Percentiles rank a stretch among this genome's conserved stretches.
Evolutionary conservation across 257 asterid species (phyloP).

Genomic region (Forsythia suspensa): DNA sequence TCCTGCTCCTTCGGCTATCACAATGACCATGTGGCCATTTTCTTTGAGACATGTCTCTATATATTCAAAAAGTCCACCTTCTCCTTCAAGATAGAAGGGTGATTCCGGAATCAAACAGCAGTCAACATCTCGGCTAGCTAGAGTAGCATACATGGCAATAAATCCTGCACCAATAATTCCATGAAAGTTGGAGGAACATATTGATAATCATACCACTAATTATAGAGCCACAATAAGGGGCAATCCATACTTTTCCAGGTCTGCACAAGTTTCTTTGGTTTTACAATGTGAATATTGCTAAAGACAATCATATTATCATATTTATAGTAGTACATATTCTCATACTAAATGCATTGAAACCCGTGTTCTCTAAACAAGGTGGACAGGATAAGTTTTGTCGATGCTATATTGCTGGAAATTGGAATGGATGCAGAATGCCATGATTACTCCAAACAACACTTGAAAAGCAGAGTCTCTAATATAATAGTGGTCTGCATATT

Average conservation of each 20-base stretch:
- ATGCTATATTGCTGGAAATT: background rate
- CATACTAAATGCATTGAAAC: background rate
- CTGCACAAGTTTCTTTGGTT: background rate
- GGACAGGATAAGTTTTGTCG: background rate
- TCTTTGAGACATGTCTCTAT: slow-evolving; percentile 70
- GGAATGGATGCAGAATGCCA: background rate
- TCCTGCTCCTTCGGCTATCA: slow-evolving; percentile 94
- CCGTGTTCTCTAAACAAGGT: background rate
- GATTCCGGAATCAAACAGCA: slow-evolving; percentile 95
- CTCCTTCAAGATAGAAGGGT: slow-evolving; percentile 85
- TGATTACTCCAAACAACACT: background rate
- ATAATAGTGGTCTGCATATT: background rate
- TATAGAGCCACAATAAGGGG: background rate
- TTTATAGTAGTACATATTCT: no score
- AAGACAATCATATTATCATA: background rate
- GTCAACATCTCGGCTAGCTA: slow-evolving; percentile 95
- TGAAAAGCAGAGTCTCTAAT: background rate
- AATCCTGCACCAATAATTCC: slow-evolving; percentile 57
- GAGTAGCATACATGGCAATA: slow-evolving; percentile 94
- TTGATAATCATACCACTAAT: background rate
- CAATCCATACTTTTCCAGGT: slow-evolving; percentile 3
- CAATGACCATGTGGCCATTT: slow-evolving; percentile 91
- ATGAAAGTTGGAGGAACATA: background rate
- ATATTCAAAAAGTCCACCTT: slow-evolving; percentile 76
- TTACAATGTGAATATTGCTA: slow-evolving; percentile 1